Evolutionary conservation across 805 yeast genomes (phyloP), one percentile per base, ranked within the genome.

Genomic region (Danielia oregonensis): DNA sequence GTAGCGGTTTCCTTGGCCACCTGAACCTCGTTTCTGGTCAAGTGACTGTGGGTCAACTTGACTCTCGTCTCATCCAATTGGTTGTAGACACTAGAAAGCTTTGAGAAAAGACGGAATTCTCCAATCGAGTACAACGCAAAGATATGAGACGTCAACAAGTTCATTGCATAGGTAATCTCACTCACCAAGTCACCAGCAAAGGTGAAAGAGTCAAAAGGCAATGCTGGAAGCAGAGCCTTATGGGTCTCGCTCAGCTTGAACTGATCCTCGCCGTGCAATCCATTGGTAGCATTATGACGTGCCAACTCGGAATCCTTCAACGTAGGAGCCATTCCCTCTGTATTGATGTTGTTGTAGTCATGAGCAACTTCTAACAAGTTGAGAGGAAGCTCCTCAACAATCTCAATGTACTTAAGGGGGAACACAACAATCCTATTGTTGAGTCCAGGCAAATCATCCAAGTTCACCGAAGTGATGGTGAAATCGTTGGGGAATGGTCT

Each of bases 401-500:
- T 52, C 39, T 69, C 60, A 29, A 78, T 69, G 53, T 76, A 75
- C 29, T 70, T 65, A 45, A 74, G 54, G 0, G 94, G 94, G 26
- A 84, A 69, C 7, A 84, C 68, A 2, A 70, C 79, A n/a, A 79
- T 66, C 12, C 65, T 61, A 26, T 74, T 59, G 31, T 69, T 71
- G 35, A 67, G 61, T 26, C 75, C 79, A 0, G 88, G 87, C 34
- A 83, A 61, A 35, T 74, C 76, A 33, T 81, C 85, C 43, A 78
- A 64, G 44, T 76, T 74, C 17, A 77, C 72, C 1, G 78, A 70
- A 10, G 83, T 76, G 24, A 80, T 72, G 27, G 73, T 65, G 56
- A 78, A 82, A 51, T 81, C 86, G 21, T 76, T 70, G 1, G 91
- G 91, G 35, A 78, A 61, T 5, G 94, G 89, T 39, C 78, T 72